phyloP scores from a whole-genome alignment of 176 grass and related monocot species.

The barley (Hordeum vulgare) region DNA sequence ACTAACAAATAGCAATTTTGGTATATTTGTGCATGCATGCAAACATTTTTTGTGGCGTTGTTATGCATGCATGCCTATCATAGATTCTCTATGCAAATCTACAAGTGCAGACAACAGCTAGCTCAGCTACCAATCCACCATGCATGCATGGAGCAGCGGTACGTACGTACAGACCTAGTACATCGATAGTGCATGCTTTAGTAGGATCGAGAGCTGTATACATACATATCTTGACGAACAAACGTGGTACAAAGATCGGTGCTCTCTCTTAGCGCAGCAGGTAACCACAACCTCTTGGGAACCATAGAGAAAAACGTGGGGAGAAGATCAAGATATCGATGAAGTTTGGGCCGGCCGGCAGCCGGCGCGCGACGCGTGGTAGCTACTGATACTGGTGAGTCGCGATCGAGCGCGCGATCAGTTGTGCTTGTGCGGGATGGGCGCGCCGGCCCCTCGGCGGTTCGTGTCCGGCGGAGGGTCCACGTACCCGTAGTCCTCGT shows the following conservation, averaged over 20 bases:
- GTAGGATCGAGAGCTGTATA: background rate
- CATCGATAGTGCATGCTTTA: background rate
- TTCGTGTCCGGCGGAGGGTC: conserved; percentile 34
- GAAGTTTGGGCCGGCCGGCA: background rate
- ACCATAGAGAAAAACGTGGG: too few species aligned
- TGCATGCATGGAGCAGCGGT: background rate
- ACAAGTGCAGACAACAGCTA: background rate
- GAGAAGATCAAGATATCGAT: background rate
- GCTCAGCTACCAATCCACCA: background rate
- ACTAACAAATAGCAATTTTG: too few species aligned
- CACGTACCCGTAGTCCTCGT: conserved; percentile 34
- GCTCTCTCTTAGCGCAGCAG: background rate
- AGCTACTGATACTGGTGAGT: background rate
- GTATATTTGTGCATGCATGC: too few species aligned
- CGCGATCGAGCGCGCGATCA: background rate
- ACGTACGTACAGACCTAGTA: background rate
- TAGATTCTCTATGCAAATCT: background rate
- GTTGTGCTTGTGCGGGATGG: background rate
- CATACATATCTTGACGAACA: background rate
- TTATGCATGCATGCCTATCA: background rate
- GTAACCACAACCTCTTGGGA: background rate
- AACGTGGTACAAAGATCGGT: background rate
- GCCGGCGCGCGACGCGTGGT: background rate
- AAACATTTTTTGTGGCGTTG: too few species aligned
- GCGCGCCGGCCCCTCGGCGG: conserved; percentile 4